Percentiles rank a stretch among this genome's conserved stretches.
phyloP scores from a whole-genome alignment of 768 basidiomycete species.

The Saitozyma podzolica region DNA sequence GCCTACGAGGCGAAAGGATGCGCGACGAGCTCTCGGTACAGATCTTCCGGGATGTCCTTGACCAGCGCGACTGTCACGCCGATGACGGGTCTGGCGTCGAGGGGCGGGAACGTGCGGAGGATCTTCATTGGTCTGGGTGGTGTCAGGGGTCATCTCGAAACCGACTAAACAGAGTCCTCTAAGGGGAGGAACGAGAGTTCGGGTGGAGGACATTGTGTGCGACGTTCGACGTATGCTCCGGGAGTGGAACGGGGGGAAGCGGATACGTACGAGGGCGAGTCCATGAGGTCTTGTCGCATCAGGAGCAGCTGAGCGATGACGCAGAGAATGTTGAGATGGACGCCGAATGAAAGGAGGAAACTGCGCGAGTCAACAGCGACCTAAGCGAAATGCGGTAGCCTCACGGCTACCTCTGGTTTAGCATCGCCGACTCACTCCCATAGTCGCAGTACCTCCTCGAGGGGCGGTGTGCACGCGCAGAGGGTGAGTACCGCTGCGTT shows the following conservation, averaged over 20 bases:
- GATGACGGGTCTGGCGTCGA: constrained; percentile 82
- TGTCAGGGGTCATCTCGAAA: constrained; percentile 2
- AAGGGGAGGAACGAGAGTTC: no score
- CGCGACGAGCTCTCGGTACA: constrained; percentile 47
- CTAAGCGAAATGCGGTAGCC: neutral
- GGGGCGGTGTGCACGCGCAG: constrained; percentile 93
- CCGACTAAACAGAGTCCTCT: no score
- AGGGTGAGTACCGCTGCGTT: constrained; percentile 82
- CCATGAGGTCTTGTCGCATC: constrained; percentile 87
- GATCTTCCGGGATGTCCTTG: constrained; percentile 74
- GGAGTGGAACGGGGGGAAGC: no score
- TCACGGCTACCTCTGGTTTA: neutral
- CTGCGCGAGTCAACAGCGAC: constrained; percentile 11
- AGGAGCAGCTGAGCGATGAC: constrained; percentile 92
- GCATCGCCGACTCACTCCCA: constrained; percentile 65
- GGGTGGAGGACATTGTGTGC: no score
- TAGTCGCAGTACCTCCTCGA: constrained; percentile 87
- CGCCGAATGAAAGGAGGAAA: constrained; percentile 92
- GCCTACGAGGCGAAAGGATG: constrained; percentile 37
- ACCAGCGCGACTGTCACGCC: constrained; percentile 93
- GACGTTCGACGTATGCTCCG: no score
- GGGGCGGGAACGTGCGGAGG: constrained; percentile 86
- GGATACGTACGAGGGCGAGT: constrained; percentile 68
- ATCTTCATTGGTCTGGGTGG: constrained; percentile 82
- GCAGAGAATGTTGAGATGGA: constrained; percentile 93